Conservation (phyloP, 352 stramenopile species). For the Globisporangium carolinianum region DNA sequence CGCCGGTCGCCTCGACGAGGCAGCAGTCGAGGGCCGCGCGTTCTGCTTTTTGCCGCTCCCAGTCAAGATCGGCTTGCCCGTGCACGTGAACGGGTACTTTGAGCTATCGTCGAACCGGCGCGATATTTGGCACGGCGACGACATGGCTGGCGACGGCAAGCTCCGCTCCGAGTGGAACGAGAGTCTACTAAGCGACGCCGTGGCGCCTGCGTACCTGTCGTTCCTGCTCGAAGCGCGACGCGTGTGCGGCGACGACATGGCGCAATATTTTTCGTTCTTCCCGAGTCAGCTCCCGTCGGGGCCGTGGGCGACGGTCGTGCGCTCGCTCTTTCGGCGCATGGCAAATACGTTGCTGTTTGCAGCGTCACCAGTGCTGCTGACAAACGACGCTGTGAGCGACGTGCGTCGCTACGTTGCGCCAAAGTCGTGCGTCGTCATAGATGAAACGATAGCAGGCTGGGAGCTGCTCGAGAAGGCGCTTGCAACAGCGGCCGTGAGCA, state of each 20-base stretch:
- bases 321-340: constrained; percentile 49
- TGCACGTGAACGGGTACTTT: constrained; percentile 93
- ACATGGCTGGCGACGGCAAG: constrained; percentile 76
- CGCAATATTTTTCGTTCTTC: constrained; percentile 45
- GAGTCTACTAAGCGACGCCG: constrained; percentile 55
- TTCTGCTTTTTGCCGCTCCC: constrained; percentile 93
- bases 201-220: constrained; percentile 66
- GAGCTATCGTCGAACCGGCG: constrained; percentile 87
- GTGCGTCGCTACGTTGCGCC: constrained; percentile 19
- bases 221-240: constrained; percentile 52
- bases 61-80: constrained; percentile 77
- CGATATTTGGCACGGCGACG: constrained; percentile 80
- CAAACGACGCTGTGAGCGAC: background rate
- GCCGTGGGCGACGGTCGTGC: constrained; percentile 47
- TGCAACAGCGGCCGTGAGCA: constrained; percentile 17
- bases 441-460: constrained; percentile 36
- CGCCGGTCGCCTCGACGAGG: constrained; percentile 56
- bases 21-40: constrained; percentile 47
- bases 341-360: constrained; percentile 41
- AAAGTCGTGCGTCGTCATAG: constrained; percentile 32
- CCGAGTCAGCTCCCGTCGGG: constrained; percentile 32
- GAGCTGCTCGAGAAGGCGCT: constrained; percentile 35
- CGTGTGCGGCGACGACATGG: constrained; percentile 27
- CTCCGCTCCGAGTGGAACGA: constrained; percentile 74
- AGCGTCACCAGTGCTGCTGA: constrained; percentile 15